A percentile compares a stretch with the other conserved stretches of the same genome.
phyloP scores from a whole-genome alignment of 495 filamentous ascomycete species.

The Rostrohypoxylon terebratum region DNA sequence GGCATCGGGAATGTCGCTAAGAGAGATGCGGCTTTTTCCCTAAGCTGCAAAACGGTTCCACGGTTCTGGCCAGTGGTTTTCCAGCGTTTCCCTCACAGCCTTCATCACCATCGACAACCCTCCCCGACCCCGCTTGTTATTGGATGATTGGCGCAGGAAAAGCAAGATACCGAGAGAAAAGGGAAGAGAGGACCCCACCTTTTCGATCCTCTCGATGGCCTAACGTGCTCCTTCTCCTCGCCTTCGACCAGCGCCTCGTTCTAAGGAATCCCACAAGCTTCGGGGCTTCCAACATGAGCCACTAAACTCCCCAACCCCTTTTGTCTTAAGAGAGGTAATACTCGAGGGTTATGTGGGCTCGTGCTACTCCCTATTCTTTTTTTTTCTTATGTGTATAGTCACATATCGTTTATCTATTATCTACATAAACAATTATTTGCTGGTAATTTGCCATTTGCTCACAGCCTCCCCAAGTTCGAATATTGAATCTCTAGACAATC shows the following conservation, averaged over 20 bases:
- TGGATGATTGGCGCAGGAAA: constrained; percentile 33
- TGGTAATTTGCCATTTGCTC: background rate
- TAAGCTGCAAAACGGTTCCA: constrained; percentile 16
- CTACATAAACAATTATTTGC: background rate
- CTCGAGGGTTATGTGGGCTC: constrained; percentile 22
- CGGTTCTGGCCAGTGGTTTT: constrained; percentile 28
- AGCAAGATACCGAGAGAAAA: constrained; percentile 37
- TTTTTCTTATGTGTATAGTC: constrained; percentile 3
- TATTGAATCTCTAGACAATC: background rate
- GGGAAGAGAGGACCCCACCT: constrained; percentile 35
- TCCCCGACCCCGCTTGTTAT: constrained; percentile 29
- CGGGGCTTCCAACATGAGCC: constrained; percentile 24
- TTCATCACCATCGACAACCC: constrained; percentile 24
- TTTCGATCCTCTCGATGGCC: constrained; percentile 42
- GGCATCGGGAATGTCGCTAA: background rate
- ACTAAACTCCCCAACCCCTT: constrained; percentile 22
- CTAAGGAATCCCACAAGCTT: constrained; percentile 31
- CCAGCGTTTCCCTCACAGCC: constrained; percentile 27
- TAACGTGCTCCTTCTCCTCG: constrained; percentile 33
- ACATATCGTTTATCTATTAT: constrained; percentile 1
- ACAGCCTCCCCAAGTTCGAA: background rate
- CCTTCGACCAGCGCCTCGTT: constrained; percentile 21
- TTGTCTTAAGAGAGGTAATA: background rate
- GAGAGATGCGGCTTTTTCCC: constrained; percentile 38
- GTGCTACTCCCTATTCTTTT: constrained; percentile 1